Evolutionary conservation across 768 basidiomycete species (phyloP), one percentile per base, ranked within the genome.

Genomic region (Tulasnella sp.): DNA sequence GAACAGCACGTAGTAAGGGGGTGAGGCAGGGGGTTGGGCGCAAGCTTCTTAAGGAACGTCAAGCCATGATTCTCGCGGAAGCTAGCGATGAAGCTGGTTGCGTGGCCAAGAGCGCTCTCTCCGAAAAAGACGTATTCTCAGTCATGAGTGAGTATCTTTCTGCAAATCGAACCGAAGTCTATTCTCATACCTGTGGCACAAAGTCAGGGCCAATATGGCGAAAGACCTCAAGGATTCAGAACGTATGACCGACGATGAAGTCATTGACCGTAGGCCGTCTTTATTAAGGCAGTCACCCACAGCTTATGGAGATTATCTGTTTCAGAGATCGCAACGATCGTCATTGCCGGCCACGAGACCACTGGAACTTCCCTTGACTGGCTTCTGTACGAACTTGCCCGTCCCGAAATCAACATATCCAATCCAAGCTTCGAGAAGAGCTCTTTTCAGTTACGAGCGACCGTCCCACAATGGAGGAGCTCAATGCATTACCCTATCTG

Each of bases 391-490:
- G 69, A 74, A 22, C 82, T 88, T 16, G 83, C 86, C 12, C 84
- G 84, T 44, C 40, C 68, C 12, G 44, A 47, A 80, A 87, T 76
- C 83, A 80, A 2, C 80, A 82, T 22, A 78, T 81, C 66, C 88
- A 89, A 77, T 79, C 78, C 9, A 81, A 80, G 59, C 81, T 90
- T 5, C 83, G 88, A 5, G 82, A 83, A 4, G 88, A 90, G 77
- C 78, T 86, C 22, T 75, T 79, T 0, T 81, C 83, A 0, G 73
- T 86, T 4, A 26, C 63, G 5, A 76, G 34, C 26, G 73, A 74
- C 19, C 26, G 29, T 14, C 73, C 73, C 11, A 37, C 73, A 9
- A 62, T 71, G 63, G 79, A 81, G 41, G 75, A 69, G 4, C 75
- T 81, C 3, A 74, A 76, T 34, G 72, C 77, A 4, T 37, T 68